Conservation (phyloP, 495 filamentous ascomycete species). For the Neurospora tetrasperma region DNA sequence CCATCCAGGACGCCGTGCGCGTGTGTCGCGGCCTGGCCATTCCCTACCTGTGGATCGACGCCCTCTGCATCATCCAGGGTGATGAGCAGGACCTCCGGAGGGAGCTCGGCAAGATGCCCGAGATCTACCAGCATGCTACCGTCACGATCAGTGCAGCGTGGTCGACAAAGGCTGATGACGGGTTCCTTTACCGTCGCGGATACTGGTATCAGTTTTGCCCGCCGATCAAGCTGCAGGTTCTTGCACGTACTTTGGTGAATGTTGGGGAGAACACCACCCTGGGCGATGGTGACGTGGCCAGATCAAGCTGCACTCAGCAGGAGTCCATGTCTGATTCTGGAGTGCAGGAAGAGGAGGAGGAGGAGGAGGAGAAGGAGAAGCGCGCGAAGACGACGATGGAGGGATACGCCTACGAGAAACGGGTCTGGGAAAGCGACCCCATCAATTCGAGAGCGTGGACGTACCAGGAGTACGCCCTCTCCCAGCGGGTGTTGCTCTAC, state of each 20-base stretch:
- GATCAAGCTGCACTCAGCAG: neutral
- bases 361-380: neutral
- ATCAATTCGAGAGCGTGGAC: neutral
- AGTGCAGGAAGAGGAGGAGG: neutral
- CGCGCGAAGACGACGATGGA: neutral
- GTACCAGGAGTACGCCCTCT: neutral
- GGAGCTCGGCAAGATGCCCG: slow-evolving; percentile 1
- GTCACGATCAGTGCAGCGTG: slow-evolving; percentile 1
- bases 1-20: neutral
- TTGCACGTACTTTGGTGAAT: too few species aligned
- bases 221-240: neutral
- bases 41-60: slow-evolving; percentile 1
- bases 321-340: neutral
- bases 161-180: neutral
- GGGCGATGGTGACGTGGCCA: too few species aligned
- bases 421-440: neutral
- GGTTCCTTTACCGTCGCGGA: neutral
- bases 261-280: too few species aligned
- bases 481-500: neutral
- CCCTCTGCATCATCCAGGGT: slow-evolving; percentile 5
- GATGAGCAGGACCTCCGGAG: neutral
- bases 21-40: neutral
- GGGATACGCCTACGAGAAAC: neutral
- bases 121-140: slow-evolving; percentile 1
- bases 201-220: neutral